Conservation (phyloP, 352 stramenopile genomes). For the Globisporangium nagaii region DNA sequence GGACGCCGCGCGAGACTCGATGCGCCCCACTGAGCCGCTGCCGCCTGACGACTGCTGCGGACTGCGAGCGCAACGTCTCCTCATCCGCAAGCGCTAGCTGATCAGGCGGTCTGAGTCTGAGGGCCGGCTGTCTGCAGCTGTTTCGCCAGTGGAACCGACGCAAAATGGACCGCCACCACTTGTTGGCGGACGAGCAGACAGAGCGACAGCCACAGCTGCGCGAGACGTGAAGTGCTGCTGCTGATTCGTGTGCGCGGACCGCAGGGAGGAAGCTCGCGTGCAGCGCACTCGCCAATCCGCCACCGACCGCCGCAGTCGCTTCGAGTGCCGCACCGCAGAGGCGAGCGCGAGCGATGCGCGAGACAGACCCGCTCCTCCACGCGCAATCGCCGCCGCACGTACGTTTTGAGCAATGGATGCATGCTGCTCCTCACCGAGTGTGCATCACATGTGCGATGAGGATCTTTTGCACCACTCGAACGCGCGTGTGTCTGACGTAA, state of each 20-base stretch:
- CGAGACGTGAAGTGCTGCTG: no score
- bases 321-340: neutral
- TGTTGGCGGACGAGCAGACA: neutral
- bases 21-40: no score
- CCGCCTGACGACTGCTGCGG: no score
- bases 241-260: neutral
- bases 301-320: neutral
- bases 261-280: neutral
- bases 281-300: neutral
- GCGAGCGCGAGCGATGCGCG: neutral
- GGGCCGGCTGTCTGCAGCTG: no score
- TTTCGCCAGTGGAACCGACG: no score
- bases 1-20: no score
- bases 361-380: slow-evolving; percentile 4
- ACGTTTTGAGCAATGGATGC: neutral
- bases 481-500: neutral
- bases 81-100: no score
- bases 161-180: no score
- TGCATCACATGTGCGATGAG: no score
- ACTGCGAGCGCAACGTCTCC: no score
- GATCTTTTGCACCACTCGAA: no score
- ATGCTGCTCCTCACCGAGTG: neutral
- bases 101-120: no score
- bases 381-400: neutral
- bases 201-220: neutral